Base-by-base conservation (phyloP, 305 asterid species). In the Stenogyne calaminthoides region DNA sequence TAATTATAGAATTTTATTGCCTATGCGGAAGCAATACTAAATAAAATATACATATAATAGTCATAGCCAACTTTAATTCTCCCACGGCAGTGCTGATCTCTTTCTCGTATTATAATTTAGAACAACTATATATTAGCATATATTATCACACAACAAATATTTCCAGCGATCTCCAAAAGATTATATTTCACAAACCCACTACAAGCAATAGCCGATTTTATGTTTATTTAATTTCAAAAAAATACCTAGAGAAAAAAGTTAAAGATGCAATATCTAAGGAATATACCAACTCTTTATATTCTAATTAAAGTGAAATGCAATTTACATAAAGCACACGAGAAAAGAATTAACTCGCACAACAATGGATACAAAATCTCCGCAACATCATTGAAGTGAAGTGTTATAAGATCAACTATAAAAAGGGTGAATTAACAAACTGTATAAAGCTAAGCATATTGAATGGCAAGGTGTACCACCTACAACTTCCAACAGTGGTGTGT, bases 11-110 rank as follows among this genome's bases (percentile, higher is more conserved):
- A 20, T 44, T 15, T 71, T 15, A 71, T 78, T 56, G 64, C 63
- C 61, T 27, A 64, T 56, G 63, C 72, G 6, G 29, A 54, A 65
- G 54, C 62, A 69, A 72, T 49, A 72, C 46, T 52, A 40, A n/a
- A 72, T 34, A 25, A 25, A 52, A 27, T 51, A 37, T 67, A 51
- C 9, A 29, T 5, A 16, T n/a, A 62, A 19, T 56, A 32, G 42
- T 58, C 49, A 42, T 42, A 10, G 6, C 61, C n/a, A 18, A 51
- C 72, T 40, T 61, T 12, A n/a, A 68, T 52, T 56, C 51, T 37
- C 57, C 37, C 55, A 47, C 6, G 15, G 14, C 29, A 63, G 46
- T 52, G 18, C 60, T 55, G 32, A 59, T 27, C 42, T 25, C 47
- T 18, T 52, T 52, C 57, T 32, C 11, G 19, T 32, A 46, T 7